These are phyloP conservation scores for Curvularia sp. DNA, from an alignment of 2,329 filamentous ascomycete genomes.

Conservation along the genomic window DNA sequence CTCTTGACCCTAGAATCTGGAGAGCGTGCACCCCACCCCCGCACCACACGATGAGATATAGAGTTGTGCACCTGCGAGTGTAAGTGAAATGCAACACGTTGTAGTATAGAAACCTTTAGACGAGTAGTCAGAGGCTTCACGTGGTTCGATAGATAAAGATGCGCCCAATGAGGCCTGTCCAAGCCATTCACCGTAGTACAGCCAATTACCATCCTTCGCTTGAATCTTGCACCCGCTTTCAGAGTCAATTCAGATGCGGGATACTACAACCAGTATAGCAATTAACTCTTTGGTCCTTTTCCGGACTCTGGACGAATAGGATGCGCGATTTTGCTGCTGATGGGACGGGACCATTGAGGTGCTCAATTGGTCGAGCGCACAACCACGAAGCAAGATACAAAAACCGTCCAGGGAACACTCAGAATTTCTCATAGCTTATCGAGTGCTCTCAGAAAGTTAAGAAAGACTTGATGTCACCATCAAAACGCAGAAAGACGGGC, in stretches of 20 bases:
- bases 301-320: slow-evolving; percentile 19
- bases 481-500: slow-evolving; percentile 31
- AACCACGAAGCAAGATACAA: slow-evolving; percentile 27
- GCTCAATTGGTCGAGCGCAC: slow-evolving; percentile 41
- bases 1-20: neutral
- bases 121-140: neutral
- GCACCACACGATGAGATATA: neutral
- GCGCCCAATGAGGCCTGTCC: neutral
- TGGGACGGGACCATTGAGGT: slow-evolving; percentile 41
- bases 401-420: slow-evolving; percentile 18
- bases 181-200: neutral
- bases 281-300: neutral
- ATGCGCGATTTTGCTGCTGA: slow-evolving; percentile 34
- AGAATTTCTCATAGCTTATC: neutral
- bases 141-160: neutral
- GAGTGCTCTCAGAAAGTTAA: neutral
- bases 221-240: neutral
- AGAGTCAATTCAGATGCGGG: neutral
- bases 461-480: slow-evolving; percentile 25
- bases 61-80: neutral
- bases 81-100: neutral
- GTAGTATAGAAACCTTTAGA: neutral
- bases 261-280: slow-evolving; percentile 1
- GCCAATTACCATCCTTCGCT: neutral
- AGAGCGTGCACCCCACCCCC: neutral